Evolutionary conservation across 2,329 filamentous ascomycete species (phyloP).

Genomic region (Epichloe coenophiala): DNA sequence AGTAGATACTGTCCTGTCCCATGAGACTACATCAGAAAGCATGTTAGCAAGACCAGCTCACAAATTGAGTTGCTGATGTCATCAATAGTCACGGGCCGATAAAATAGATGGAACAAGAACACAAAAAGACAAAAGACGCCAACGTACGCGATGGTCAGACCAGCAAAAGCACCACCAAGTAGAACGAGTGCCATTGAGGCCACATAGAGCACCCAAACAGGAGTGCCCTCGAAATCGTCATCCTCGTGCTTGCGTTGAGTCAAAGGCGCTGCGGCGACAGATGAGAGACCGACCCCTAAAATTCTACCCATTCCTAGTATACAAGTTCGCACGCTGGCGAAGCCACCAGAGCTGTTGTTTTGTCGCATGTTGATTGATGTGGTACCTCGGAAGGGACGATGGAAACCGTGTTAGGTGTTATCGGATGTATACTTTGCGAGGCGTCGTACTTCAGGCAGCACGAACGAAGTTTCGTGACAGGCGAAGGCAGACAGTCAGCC

Average conservation of each 20-base stretch:
- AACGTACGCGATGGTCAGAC: constrained; percentile 72
- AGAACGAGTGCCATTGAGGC: constrained; percentile 72
- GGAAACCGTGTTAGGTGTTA: background rate
- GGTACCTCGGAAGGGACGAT: background rate
- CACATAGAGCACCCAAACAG: constrained; percentile 68
- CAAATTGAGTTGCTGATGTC: background rate
- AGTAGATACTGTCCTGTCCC: constrained; percentile 84
- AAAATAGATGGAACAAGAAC: constrained; percentile 2
- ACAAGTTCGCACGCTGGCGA: constrained; percentile 31
- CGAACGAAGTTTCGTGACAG: background rate
- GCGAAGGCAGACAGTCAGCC: background rate
- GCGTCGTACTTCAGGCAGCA: background rate
- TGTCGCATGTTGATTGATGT: constrained; percentile 13
- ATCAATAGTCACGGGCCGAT: background rate
- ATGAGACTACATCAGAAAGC: constrained; percentile 32
- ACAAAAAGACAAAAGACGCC: background rate
- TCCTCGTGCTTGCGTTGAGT: constrained; percentile 23
- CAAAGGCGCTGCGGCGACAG: constrained; percentile 34
- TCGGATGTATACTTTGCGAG: background rate
- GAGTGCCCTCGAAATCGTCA: constrained; percentile 42
- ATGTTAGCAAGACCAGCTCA: background rate
- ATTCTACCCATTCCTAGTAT: constrained; percentile 38
- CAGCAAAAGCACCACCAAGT: constrained; percentile 84
- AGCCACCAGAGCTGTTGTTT: constrained; percentile 15
- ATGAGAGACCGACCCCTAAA: constrained; percentile 35